Conservation (phyloP, 805 yeast species). For the Candida silvatica region DNA sequence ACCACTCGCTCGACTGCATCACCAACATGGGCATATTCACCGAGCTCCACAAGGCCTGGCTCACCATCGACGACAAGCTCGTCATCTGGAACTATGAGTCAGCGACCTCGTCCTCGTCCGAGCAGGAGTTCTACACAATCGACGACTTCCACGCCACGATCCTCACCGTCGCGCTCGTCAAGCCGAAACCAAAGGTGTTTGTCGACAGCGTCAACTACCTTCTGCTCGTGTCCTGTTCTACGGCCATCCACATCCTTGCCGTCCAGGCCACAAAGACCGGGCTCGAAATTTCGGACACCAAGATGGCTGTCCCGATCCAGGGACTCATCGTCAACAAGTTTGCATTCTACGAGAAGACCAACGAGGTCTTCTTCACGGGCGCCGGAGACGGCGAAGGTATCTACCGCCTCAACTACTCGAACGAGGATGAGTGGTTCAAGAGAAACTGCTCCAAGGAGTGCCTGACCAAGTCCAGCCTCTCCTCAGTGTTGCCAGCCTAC, state of each 20-base stretch:
- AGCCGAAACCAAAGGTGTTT: constrained; percentile 76
- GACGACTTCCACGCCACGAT: constrained; percentile 79
- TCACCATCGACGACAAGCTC: constrained; percentile 71
- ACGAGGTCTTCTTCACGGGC: constrained; percentile 83
- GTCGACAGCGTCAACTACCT: constrained; percentile 67
- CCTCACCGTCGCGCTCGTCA: constrained; percentile 64
- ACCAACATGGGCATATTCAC: constrained; percentile 80
- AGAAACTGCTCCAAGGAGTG: constrained; percentile 79
- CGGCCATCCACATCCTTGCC: constrained; percentile 70
- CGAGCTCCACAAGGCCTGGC: constrained; percentile 78
- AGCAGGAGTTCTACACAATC: constrained; percentile 63
- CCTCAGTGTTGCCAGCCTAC: constrained; percentile 39
- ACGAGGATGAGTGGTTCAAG: constrained; percentile 79
- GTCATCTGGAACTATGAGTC: constrained; percentile 70
- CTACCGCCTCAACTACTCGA: constrained; percentile 83
- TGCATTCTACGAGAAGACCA: constrained; percentile 48
- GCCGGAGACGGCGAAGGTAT: constrained; percentile 66
- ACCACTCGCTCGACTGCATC: constrained; percentile 53
- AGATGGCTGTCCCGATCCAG: constrained; percentile 68
- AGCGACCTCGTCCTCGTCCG: constrained; percentile 30
- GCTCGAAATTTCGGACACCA: constrained; percentile 72
- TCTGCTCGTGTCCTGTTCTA: constrained; percentile 71
- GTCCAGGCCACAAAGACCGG: constrained; percentile 40
- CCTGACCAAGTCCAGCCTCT: constrained; percentile 57
- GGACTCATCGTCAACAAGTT: constrained; percentile 69